phyloP scores from a whole-genome alignment of 306 rosid species.

The Prosopis cineraria region DNA sequence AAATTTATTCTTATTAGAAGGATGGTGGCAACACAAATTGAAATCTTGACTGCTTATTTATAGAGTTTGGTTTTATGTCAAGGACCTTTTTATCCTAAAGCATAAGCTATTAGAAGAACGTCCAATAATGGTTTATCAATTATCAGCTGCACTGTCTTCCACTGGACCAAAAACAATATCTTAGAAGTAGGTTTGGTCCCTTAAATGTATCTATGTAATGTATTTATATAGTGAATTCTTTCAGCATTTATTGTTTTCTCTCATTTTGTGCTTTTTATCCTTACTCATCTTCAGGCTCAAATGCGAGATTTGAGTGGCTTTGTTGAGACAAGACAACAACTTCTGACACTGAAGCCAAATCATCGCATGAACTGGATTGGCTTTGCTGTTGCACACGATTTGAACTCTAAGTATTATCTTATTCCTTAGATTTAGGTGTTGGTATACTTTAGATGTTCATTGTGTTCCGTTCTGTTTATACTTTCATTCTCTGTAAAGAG shows the following conservation, averaged over 20 bases:
- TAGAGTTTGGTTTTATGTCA: not conserved
- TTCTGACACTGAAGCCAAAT: constrained; percentile 87
- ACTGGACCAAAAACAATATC: not conserved
- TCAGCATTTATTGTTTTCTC: constrained; percentile 24
- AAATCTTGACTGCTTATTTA: not conserved
- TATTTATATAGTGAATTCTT: not conserved
- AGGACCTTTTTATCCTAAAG: not conserved
- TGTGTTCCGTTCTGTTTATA: not conserved
- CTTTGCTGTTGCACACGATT: constrained; percentile 90
- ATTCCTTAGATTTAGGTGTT: constrained; percentile 18
- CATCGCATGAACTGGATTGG: constrained; percentile 99
- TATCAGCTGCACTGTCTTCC: not conserved
- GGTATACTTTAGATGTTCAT: not conserved
- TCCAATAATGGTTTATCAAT: not conserved
- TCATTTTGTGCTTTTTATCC: not conserved
- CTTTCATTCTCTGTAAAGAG: not conserved
- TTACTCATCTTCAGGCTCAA: constrained; percentile 69
- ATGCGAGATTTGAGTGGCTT: constrained; percentile 97
- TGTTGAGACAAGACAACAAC: constrained; percentile 97
- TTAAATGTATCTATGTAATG: not conserved
- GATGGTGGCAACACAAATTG: not conserved
- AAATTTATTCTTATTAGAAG: not conserved
- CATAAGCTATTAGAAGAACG: not conserved
- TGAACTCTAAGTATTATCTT: constrained; percentile 76
- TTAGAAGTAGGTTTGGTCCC: not conserved